phyloP scores from a whole-genome alignment of 129 eudicot genomes.

The Pseudognaphalium luteoalbum region DNA sequence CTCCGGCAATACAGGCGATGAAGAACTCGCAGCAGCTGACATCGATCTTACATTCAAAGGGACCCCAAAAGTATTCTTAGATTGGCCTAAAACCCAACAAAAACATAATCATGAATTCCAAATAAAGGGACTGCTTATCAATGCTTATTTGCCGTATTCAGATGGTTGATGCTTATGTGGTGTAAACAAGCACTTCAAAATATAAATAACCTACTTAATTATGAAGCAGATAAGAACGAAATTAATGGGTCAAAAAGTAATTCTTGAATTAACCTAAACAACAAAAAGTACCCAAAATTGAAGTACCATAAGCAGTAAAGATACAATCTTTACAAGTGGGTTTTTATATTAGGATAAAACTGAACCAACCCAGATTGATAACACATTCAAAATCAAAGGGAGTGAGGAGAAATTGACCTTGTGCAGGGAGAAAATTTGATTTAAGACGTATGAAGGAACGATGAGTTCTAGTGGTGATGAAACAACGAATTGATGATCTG shows the following conservation, averaged over 20 bases:
- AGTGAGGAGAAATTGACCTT: neutral
- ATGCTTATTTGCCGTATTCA: neutral
- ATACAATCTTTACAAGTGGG: neutral
- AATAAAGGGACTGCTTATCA: neutral
- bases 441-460: slow-evolving; percentile 8
- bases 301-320: neutral
- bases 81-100: neutral
- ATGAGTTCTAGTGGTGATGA: slow-evolving; percentile 10
- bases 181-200: too few relatives aligned
- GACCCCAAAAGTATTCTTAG: neutral
- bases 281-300: neutral
- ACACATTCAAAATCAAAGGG: neutral
- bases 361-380: neutral
- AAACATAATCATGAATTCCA: neutral
- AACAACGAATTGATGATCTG: slow-evolving; percentile 16
- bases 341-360: neutral
- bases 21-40: slow-evolving; percentile 17
- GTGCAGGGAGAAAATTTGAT: neutral
- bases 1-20: slow-evolving; percentile 28
- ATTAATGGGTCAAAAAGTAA: neutral
- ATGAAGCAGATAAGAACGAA: neutral
- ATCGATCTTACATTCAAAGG: slow-evolving; percentile 4
- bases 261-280: neutral
- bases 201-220: neutral
- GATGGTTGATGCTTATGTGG: too few relatives aligned